phyloP scores from a whole-genome alignment of 2,329 filamentous ascomycete genomes.

The Ilyonectria mors-panacis region DNA sequence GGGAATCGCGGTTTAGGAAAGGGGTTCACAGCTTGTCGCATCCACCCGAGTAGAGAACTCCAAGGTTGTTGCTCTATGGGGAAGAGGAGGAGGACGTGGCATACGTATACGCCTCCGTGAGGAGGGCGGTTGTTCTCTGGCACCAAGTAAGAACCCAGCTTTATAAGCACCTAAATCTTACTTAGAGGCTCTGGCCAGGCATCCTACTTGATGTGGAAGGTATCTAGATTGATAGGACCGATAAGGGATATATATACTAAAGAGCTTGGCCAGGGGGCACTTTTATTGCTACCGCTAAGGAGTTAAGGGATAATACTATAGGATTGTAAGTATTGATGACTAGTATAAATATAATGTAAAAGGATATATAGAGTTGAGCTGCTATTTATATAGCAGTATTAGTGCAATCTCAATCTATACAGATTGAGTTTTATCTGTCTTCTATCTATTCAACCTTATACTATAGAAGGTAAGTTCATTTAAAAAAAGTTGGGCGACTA shows the following conservation, averaged over 20 bases:
- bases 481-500: not conserved
- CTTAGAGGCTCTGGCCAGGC: not conserved
- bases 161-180: not conserved
- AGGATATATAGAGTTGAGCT: not conserved
- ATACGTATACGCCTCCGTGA: not conserved
- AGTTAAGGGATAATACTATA: constrained; percentile 1
- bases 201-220: not conserved
- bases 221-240: not conserved
- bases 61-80: not conserved
- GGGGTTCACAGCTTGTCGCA: not conserved
- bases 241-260: not conserved
- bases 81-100: constrained; percentile 3
- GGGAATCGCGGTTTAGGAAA: too few relatives aligned
- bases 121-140: constrained; percentile 3
- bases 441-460: not conserved
- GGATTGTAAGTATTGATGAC: not conserved
- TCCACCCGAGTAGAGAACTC: not conserved
- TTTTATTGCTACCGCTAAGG: not conserved
- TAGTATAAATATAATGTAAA: not conserved
- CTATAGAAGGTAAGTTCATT: not conserved
- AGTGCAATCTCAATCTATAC: not conserved
- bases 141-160: not conserved
- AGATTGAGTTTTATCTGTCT: constrained; percentile 1
- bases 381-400: too few relatives aligned
- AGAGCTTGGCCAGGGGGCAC: not conserved